These are phyloP conservation scores for Aspergillus taichungensis DNA, from an alignment of 495 filamentous ascomycete species.

Conservation along the genomic window DNA sequence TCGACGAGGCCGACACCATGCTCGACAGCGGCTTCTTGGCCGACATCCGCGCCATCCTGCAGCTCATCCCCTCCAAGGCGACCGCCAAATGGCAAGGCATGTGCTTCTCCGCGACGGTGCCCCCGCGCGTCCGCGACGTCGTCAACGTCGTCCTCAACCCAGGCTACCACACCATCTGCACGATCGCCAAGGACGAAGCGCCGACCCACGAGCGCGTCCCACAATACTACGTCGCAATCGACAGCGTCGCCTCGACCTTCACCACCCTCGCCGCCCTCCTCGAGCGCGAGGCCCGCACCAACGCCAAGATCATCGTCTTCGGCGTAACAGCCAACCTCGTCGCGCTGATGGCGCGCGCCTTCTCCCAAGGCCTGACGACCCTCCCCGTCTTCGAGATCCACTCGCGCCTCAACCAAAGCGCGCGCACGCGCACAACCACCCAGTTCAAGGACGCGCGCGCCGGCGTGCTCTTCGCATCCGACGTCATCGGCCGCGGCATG, in stretches of 20 bases:
- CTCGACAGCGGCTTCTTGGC: conserved; percentile 54
- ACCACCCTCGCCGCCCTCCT: conserved; percentile 41
- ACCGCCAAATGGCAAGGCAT: conserved; percentile 51
- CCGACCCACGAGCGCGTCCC: conserved; percentile 54
- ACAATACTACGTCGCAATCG: conserved; percentile 49
- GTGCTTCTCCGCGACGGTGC: conserved; percentile 66
- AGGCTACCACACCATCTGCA: conserved; percentile 52
- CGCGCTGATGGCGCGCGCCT: conserved; percentile 44
- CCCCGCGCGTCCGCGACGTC: conserved; percentile 52
- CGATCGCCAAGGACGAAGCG: conserved; percentile 49
- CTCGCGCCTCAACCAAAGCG: conserved; percentile 48
- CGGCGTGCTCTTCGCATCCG: conserved; percentile 56
- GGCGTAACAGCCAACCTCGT: conserved; percentile 57
- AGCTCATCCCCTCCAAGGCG: conserved; percentile 47
- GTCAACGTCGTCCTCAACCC: conserved; percentile 46
- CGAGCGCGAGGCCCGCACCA: conserved; percentile 32
- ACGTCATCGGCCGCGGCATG: conserved; percentile 72
- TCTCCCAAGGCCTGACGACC: conserved; percentile 31
- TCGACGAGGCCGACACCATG: conserved; percentile 63
- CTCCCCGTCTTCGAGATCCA: conserved; percentile 51
- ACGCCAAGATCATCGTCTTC: conserved; percentile 61
- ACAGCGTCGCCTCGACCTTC: conserved; percentile 44
- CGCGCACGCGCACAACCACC: conserved; percentile 48
- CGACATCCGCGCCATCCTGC: conserved; percentile 49
- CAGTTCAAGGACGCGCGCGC: conserved; percentile 48